Evolutionary conservation across 140 eudicot genomes (phyloP).

Genomic region (Oenanthe javanica): DNA sequence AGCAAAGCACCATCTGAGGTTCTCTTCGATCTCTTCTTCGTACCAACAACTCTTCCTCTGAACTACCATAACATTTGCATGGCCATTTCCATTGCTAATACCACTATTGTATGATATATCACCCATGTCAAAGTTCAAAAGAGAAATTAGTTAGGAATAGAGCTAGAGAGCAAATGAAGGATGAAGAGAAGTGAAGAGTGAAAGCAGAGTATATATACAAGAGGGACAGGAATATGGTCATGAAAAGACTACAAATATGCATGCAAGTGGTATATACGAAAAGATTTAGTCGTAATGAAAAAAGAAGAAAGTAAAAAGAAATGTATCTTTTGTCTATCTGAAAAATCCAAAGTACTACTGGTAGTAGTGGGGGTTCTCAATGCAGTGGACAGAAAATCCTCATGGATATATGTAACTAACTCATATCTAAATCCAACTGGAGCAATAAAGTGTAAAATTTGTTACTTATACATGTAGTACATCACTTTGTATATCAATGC

Average conservation of each 20-base stretch:
- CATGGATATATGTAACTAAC: conserved; percentile 3
- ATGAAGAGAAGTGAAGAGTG: conserved; percentile 12
- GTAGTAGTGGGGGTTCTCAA: conserved; percentile 14
- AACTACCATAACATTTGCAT: conserved; percentile 17
- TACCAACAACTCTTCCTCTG: conserved; percentile 70
- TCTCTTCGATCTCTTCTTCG: conserved; percentile 79
- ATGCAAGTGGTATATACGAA: neutral
- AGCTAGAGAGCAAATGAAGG: neutral
- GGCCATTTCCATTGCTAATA: conserved; percentile 11
- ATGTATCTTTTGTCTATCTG: neutral
- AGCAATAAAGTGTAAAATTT: neutral
- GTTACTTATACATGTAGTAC: neutral
- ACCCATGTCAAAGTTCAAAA: conserved; percentile 24
- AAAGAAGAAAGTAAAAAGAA: neutral
- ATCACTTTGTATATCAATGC: neutral
- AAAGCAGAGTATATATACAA: conserved; percentile 12
- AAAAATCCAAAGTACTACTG: neutral
- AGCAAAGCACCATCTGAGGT: conserved; percentile 74
- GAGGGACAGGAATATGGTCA: neutral
- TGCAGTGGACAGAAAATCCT: conserved; percentile 5
- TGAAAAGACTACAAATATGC: neutral
- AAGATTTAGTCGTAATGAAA: neutral
- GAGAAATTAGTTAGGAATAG: neutral
- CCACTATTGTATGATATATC: conserved; percentile 28
- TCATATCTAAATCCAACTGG: conserved; percentile 9